Evolutionary conservation across 176 grass and related monocot genomes (phyloP), one percentile per base, ranked within the genome.

Genomic region (Chrysopogon serrulatus): DNA sequence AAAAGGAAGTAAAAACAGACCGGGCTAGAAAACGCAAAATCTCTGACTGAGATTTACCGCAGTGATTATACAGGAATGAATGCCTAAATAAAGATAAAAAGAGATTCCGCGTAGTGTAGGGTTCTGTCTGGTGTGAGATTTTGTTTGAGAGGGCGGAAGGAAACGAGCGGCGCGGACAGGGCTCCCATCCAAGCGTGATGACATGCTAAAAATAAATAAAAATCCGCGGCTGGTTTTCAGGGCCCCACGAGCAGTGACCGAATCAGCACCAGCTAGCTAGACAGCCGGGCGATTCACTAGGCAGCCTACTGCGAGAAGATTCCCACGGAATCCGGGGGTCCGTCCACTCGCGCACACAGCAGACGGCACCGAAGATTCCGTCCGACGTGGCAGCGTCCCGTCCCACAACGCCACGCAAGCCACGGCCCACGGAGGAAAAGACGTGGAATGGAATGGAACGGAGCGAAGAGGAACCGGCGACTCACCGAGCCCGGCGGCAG

Each of bases 401-500:
- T 49, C 65, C 45, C 81, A 11, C 23, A n/a, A n/a, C 42, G 81
- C 24, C 60, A 39, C 35, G 79, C 60, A 84, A 74, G 40, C 43
- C 54, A 16, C 6, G 2, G 3, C 53, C n/a, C 27, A 21, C 53
- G 62, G 73, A 53, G 53, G 36, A 61, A n/a, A 34, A n/a, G n/a
- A n/a, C n/a, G n/a, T n/a, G n/a, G n/a, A n/a, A n/a, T n/a, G n/a
- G n/a, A n/a, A n/a, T n/a, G n/a, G n/a, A n/a, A n/a, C n/a, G n/a
- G n/a, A n/a, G n/a, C n/a, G n/a, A n/a, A n/a, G n/a, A n/a, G n/a
- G n/a, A n/a, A n/a, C n/a, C n/a, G 68, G 40, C 12, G 21, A 80
- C 89, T 91, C 84, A 98, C 96, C 79, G 93, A 93, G 64, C 86
- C 61, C 26, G 87, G 76, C 3, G 90, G 91, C 43, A 95, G 89